A percentile compares a stretch with the other conserved stretches of the same genome.
These are phyloP conservation scores for Biscogniauxia marginata DNA, from an alignment of 2,329 filamentous ascomycete genomes.

Conservation along the genomic window DNA sequence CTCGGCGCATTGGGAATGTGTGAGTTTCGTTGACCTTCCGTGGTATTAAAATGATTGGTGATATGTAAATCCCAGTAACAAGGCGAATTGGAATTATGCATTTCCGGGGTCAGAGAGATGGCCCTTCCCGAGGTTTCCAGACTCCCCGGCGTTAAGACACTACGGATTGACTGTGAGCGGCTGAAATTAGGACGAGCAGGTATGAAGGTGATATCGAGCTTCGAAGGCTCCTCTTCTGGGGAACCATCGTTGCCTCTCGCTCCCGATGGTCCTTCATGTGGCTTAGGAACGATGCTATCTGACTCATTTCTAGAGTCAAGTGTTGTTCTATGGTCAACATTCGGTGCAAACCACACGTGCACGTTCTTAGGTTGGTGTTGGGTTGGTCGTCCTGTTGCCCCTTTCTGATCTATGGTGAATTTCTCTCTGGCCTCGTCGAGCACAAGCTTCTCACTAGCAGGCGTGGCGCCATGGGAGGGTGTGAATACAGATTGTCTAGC, in stretches of 20 bases:
- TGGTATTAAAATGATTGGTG: conserved; percentile 15
- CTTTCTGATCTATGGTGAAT: conserved; percentile 8
- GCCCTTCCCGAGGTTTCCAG: not conserved
- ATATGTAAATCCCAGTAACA: conserved; percentile 26
- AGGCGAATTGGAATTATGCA: conserved; percentile 38
- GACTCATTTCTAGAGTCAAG: conserved; percentile 15
- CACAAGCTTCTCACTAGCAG: not conserved
- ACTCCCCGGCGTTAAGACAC: conserved; percentile 11
- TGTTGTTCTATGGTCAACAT: conserved; percentile 17
- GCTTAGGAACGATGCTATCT: not conserved
- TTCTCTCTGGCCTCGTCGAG: conserved; percentile 9
- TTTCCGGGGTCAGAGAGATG: conserved; percentile 28
- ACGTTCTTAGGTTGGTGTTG: conserved; percentile 34
- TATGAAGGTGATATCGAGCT: conserved; percentile 13
- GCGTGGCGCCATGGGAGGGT: conserved; percentile 3
- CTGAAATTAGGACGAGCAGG: conserved; percentile 24
- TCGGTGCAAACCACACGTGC: conserved; percentile 58
- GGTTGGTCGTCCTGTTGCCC: conserved; percentile 6
- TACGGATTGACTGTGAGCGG: conserved; percentile 16
- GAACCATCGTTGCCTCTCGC: not conserved
- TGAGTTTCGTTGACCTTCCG: conserved; percentile 12
- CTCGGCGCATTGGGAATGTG: conserved; percentile 18
- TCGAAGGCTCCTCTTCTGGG: not conserved
- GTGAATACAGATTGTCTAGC: conserved; percentile 28
- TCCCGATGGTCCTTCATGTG: not conserved